These are phyloP conservation scores for Tothia fuscella DNA, from an alignment of 2,329 filamentous ascomycete genomes.

Conservation along the genomic window DNA sequence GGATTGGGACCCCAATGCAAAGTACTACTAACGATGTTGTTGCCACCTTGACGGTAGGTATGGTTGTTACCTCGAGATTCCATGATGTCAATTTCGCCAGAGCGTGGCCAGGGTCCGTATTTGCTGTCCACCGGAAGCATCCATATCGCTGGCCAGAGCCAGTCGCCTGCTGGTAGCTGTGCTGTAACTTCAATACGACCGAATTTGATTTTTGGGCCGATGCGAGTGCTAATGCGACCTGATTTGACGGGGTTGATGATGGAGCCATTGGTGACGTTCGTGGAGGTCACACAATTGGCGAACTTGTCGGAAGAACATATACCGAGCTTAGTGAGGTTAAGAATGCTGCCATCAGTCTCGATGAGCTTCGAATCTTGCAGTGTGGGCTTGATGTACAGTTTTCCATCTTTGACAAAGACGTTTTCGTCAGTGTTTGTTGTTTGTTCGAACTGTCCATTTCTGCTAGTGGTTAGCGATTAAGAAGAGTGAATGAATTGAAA, in stretches of 20 bases:
- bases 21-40: slow-evolving; percentile 67
- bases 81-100: slow-evolving; percentile 74
- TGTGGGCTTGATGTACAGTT: slow-evolving; percentile 65
- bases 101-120: slow-evolving; percentile 67
- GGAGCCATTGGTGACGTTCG: slow-evolving; percentile 65
- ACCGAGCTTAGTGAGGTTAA: slow-evolving; percentile 55
- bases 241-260: slow-evolving; percentile 70
- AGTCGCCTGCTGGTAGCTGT: slow-evolving; percentile 64
- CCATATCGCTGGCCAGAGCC: slow-evolving; percentile 90
- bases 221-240: slow-evolving; percentile 64
- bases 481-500: background rate
- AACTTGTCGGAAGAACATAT: slow-evolving; percentile 53
- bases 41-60: slow-evolving; percentile 63
- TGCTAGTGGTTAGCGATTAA: slow-evolving; percentile 16
- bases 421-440: slow-evolving; percentile 65
- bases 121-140: slow-evolving; percentile 63
- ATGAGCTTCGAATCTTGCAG: slow-evolving; percentile 58
- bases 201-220: slow-evolving; percentile 61
- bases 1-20: slow-evolving; percentile 71
- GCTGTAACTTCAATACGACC: slow-evolving; percentile 72
- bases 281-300: slow-evolving; percentile 54
- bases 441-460: slow-evolving; percentile 71
- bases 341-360: slow-evolving; percentile 46
- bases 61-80: slow-evolving; percentile 76
- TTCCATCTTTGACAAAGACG: slow-evolving; percentile 56